phyloP scores from a whole-genome alignment of 148 eudicot genomes.

The Polygonum aviculare region DNA sequence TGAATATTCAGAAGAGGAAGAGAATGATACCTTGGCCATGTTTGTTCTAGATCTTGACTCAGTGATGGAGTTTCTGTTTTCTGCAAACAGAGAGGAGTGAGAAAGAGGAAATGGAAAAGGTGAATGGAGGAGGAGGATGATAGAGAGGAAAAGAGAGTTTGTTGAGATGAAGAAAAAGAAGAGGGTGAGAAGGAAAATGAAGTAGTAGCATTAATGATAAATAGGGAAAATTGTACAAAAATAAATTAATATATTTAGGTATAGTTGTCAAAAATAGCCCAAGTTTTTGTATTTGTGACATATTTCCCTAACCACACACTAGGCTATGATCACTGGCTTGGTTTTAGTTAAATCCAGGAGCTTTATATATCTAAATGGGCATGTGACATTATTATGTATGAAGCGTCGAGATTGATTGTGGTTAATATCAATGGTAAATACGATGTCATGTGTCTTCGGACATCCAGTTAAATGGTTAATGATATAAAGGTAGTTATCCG shows the following conservation, averaged over 20 bases:
- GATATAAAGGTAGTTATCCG: no score
- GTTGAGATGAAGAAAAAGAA: slow-evolving; percentile 3
- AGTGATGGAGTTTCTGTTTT: background rate
- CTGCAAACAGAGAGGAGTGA: background rate
- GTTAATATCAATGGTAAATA: no score
- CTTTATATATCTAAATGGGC: no score
- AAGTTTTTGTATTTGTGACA: background rate
- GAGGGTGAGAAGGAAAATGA: background rate
- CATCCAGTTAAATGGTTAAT: no score
- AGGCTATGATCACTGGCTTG: no score
- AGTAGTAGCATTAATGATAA: background rate
- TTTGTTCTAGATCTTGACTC: background rate
- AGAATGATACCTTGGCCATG: slow-evolving; percentile 2
- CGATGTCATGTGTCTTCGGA: no score
- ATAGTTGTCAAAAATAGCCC: background rate
- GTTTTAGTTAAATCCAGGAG: no score
- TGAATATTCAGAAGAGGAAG: background rate
- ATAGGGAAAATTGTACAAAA: background rate
- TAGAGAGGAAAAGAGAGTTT: background rate
- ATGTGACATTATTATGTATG: no score
- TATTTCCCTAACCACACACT: no score
- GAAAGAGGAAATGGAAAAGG: background rate
- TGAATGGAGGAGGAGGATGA: background rate
- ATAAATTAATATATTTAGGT: background rate
- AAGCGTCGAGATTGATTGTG: no score